A percentile compares a stretch with the other conserved stretches of the same genome.
phyloP scores from a whole-genome alignment of 352 stramenopile genomes.

The Globisporangium mamillatum region DNA sequence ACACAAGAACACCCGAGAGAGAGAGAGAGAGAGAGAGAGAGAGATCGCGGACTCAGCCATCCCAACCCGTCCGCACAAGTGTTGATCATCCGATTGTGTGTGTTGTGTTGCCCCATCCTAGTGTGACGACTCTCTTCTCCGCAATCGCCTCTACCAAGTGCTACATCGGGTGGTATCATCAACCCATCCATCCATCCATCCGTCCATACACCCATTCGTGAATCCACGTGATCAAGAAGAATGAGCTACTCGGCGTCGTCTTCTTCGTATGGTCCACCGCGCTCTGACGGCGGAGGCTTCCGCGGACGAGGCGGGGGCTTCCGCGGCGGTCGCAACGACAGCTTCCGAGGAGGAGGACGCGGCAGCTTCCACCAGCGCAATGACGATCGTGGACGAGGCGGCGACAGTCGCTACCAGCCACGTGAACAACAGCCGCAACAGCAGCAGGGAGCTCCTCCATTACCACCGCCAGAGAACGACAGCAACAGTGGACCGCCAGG shows the following conservation, averaged over 20 bases:
- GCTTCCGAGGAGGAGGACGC: constrained; percentile 3
- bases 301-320: constrained; percentile 1
- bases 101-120: constrained; percentile 18
- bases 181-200: not conserved
- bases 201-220: not conserved
- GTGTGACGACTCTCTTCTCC: constrained; percentile 8
- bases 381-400: not conserved
- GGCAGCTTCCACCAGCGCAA: constrained; percentile 2
- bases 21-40: not conserved
- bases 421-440: not conserved
- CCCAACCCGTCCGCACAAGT: constrained; percentile 1
- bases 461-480: constrained; percentile 3
- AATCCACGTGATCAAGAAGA: not conserved
- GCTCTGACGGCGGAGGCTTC: not conserved
- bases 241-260: constrained; percentile 5
- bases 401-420: constrained; percentile 1
- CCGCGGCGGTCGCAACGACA: constrained; percentile 5
- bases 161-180: not conserved
- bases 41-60: not conserved
- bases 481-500: constrained; percentile 2
- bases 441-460: constrained; percentile 1
- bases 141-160: not conserved
- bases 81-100: constrained; percentile 16
- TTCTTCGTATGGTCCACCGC: not conserved
- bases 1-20: not conserved